These are phyloP conservation scores for Chlorella variabilis DNA, from an alignment of 163 green algal genomes.

Conservation along the genomic window DNA sequence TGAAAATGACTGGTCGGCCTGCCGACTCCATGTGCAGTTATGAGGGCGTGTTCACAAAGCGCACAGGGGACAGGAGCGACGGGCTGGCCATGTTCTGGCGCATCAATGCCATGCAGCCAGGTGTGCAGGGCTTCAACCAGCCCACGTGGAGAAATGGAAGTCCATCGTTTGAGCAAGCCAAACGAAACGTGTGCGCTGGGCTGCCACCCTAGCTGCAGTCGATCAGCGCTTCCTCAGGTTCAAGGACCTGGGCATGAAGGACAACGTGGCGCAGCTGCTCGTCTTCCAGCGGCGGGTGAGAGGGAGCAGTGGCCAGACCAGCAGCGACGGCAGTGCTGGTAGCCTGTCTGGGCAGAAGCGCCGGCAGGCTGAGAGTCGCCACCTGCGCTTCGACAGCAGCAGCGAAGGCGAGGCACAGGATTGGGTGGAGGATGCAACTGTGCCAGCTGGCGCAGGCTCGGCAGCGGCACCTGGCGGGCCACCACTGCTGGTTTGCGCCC, in stretches of 20 bases:
- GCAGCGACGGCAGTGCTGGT: not conserved
- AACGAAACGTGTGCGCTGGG: too few species aligned
- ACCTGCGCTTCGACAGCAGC: slow-evolving; percentile 15
- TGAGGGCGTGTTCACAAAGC: slow-evolving; percentile 58
- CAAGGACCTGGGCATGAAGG: slow-evolving; percentile 60
- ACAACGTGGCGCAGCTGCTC: slow-evolving; percentile 82
- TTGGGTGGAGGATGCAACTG: slow-evolving; percentile 45
- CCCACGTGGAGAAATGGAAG: too few species aligned
- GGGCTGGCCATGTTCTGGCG: slow-evolving; percentile 85
- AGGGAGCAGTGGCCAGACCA: slow-evolving; percentile 9
- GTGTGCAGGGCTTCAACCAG: too few species aligned
- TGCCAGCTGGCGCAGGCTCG: not conserved
- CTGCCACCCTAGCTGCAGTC: slow-evolving; percentile 33
- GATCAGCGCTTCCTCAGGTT: slow-evolving; percentile 55
- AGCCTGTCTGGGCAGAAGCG: slow-evolving; percentile 9
- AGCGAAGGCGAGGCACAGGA: slow-evolving; percentile 3
- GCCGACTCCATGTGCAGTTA: slow-evolving; percentile 60
- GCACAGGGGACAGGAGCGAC: slow-evolving; percentile 66
- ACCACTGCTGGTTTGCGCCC: slow-evolving; percentile 66
- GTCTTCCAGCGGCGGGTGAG: not conserved
- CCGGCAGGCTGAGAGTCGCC: not conserved
- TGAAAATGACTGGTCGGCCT: not conserved
- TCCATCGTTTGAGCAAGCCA: too few species aligned
- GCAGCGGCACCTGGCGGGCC: not conserved
- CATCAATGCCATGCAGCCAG: slow-evolving; percentile 3